Evolutionary conservation across 331 rosid species (phyloP).

Genomic region (Malus hybrid): DNA sequence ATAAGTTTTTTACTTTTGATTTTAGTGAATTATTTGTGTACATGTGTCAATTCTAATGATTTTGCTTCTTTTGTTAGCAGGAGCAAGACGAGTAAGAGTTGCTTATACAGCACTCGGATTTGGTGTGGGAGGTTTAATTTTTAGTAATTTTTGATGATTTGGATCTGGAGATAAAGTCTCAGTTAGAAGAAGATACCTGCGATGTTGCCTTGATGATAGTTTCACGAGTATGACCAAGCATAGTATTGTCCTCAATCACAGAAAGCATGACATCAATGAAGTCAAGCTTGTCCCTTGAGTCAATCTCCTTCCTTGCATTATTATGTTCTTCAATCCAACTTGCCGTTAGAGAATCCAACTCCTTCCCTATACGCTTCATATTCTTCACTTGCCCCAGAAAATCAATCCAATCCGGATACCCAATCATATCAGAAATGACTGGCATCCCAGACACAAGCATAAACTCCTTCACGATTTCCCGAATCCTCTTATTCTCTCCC

Average conservation of each 20-base stretch:
- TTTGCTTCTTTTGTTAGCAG: too few relatives aligned
- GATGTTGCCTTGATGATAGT: slow-evolving; percentile 3
- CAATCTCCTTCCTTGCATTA: neutral
- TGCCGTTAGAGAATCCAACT: slow-evolving; percentile 31
- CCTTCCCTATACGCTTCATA: slow-evolving; percentile 33
- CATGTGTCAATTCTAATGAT: too few relatives aligned
- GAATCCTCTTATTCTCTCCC: slow-evolving; percentile 24
- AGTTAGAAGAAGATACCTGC: neutral
- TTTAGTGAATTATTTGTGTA: too few relatives aligned
- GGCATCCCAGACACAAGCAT: slow-evolving; percentile 30
- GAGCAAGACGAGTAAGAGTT: too few relatives aligned
- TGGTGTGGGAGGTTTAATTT: too few relatives aligned
- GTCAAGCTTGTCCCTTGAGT: slow-evolving; percentile 6
- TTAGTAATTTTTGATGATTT: too few relatives aligned
- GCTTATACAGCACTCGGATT: too few relatives aligned
- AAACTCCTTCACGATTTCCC: slow-evolving; percentile 22
- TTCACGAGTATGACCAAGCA: neutral
- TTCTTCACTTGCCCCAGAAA: slow-evolving; percentile 22
- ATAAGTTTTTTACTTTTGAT: too few relatives aligned
- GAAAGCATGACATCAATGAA: slow-evolving; percentile 21
- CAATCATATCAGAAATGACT: slow-evolving; percentile 39
- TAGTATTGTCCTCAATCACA: neutral
- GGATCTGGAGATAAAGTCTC: too few relatives aligned
- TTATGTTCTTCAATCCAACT: slow-evolving; percentile 47
- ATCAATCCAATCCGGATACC: slow-evolving; percentile 37